These are phyloP conservation scores for Aspergillus arachidicola DNA, from an alignment of 2,329 filamentous ascomycete species.

Conservation along the genomic window DNA sequence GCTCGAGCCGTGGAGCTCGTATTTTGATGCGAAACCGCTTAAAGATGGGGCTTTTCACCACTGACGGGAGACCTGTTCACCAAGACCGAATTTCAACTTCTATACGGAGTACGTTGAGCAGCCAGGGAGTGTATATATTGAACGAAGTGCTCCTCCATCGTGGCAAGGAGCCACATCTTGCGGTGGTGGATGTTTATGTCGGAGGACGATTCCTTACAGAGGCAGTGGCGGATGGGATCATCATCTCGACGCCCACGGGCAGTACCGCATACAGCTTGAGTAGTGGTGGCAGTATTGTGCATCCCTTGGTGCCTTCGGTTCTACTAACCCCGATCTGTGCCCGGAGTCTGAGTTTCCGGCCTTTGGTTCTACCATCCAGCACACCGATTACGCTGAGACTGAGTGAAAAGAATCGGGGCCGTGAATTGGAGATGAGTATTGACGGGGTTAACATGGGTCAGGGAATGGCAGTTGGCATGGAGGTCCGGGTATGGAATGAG, in stretches of 20 bases:
- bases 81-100: constrained; percentile 52
- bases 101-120: constrained; percentile 32
- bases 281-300: constrained; percentile 88
- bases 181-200: constrained; percentile 88
- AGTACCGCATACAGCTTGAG: constrained; percentile 96
- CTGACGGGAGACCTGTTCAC: constrained; percentile 54
- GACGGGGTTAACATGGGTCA: constrained; percentile 70
- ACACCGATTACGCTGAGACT: constrained; percentile 80
- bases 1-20: constrained; percentile 70
- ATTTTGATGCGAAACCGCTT: constrained; percentile 85
- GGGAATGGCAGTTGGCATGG: constrained; percentile 73
- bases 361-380: constrained; percentile 83
- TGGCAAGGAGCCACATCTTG: constrained; percentile 84
- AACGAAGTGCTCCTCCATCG: constrained; percentile 96
- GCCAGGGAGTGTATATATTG: constrained; percentile 68
- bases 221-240: constrained; percentile 91
- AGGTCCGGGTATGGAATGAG: constrained; percentile 87
- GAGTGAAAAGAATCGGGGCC: constrained; percentile 76
- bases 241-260: constrained; percentile 90
- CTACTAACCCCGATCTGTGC: constrained; percentile 94
- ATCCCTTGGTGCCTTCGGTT: constrained; percentile 85
- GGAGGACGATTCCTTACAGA: constrained; percentile 89
- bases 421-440: constrained; percentile 77
- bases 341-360: constrained; percentile 86
- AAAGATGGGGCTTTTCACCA: constrained; percentile 80